Percentiles rank a stretch among this genome's conserved stretches.
These are phyloP conservation scores for Mortierella sp. DNA, from an alignment of 371 early-diverging fungal genomes.

Conservation along the genomic window DNA sequence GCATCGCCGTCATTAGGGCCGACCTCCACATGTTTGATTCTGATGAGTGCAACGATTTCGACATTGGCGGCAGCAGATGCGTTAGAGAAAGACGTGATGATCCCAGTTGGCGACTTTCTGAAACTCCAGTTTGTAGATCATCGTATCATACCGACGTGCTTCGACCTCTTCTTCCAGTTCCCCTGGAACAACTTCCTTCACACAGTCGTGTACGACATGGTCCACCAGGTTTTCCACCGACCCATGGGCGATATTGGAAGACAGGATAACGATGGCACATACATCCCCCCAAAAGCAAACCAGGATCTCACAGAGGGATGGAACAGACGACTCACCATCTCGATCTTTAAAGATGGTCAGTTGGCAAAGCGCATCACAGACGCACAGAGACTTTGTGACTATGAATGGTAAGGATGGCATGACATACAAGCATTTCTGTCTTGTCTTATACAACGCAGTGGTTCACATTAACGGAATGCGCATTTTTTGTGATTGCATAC, in stretches of 20 bases:
- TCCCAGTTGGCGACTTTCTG: constrained; percentile 76
- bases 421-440: neutral
- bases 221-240: constrained; percentile 94
- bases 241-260: constrained; percentile 68
- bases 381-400: constrained; percentile 80
- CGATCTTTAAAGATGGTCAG: constrained; percentile 83
- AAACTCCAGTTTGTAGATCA: constrained; percentile 74
- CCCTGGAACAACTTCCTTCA: constrained; percentile 97
- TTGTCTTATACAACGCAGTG: too few species aligned
- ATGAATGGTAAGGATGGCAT: constrained; percentile 57
- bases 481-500: too few species aligned
- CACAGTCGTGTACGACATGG: constrained; percentile 94
- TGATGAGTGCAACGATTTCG: constrained; percentile 28
- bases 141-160: constrained; percentile 67
- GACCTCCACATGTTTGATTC: neutral
- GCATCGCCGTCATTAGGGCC: constrained; percentile 23
- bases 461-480: too few species aligned
- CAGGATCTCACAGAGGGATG: constrained; percentile 47
- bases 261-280: constrained; percentile 38
- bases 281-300: constrained; percentile 42
- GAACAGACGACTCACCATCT: constrained; percentile 41
- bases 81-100: constrained; percentile 29
- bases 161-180: constrained; percentile 87
- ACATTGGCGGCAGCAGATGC: constrained; percentile 15
- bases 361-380: constrained; percentile 81